Evolutionary conservation across 495 filamentous ascomycete genomes (phyloP).

Genomic region (Paragyromitra xinjiangensis): DNA sequence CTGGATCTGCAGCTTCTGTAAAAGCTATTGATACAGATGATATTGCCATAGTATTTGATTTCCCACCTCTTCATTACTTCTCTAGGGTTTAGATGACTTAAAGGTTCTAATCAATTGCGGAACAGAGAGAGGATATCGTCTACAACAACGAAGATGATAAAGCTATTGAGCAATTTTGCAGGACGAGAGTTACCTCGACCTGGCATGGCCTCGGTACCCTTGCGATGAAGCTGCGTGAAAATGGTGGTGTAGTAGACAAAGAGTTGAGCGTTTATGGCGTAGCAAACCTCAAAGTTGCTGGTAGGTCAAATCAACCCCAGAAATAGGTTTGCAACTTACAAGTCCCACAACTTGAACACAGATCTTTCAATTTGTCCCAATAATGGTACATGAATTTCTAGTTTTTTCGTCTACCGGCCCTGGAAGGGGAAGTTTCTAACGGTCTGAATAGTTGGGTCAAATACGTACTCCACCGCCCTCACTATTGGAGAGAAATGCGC

Average conservation of each 20-base stretch:
- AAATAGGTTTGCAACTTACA: neutral
- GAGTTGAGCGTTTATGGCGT: conserved; percentile 64
- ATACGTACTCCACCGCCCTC: conserved; percentile 70
- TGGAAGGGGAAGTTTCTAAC: too few relatives aligned
- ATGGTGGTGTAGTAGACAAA: conserved; percentile 65
- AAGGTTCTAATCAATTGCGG: too few relatives aligned
- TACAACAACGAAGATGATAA: conserved; percentile 67
- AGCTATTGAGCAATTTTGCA: conserved; percentile 60
- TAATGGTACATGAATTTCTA: conserved; percentile 58
- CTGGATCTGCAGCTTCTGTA: conserved; percentile 61
- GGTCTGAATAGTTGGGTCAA: conserved; percentile 62
- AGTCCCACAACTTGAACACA: neutral
- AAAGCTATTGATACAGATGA: conserved; percentile 42
- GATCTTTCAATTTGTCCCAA: conserved; percentile 64
- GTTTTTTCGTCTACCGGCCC: neutral
- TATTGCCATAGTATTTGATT: neutral
- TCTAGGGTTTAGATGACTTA: too few relatives aligned
- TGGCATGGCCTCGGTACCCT: conserved; percentile 65
- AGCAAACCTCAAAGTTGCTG: conserved; percentile 61
- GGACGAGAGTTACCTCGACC: conserved; percentile 62
- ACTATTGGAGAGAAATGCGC: conserved; percentile 71
- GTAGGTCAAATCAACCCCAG: neutral
- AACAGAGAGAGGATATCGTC: conserved; percentile 57
- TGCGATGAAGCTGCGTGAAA: conserved; percentile 55
- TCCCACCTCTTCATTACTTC: neutral